Base-by-base conservation (phyloP, 768 basidiomycete genomes). In the Boletus subcaerulescens region DNA sequence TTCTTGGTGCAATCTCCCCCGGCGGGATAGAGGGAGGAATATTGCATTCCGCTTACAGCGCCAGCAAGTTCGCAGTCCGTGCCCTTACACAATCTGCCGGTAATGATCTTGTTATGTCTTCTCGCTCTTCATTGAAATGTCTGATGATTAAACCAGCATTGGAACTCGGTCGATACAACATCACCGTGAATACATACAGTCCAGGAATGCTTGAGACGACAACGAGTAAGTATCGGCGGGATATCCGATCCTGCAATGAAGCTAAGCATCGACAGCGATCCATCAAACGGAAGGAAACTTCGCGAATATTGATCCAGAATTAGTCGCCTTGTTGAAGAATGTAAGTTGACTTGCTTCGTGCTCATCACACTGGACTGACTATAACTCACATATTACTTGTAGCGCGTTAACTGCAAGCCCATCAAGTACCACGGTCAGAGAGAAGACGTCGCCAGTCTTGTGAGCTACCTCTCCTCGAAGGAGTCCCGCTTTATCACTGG, bases 1-100 rank as follows among this genome's bases (percentile, higher is more conserved):
- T 86, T 56, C 76, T 85, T 35, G 78, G 84, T 1, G 61, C 61
- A 4, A 61, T 59, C n/a, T 66, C 64, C 4, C 0, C 35, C 4
- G 12, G 8, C 0, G 63, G 59, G 2, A 59, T 48, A 26, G 5
- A 4, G 3, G 55, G 50, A 33, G 0, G 11, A 4, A 31, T 17
- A n/a, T 43, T 43, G 15, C 3, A 6, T n/a, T 5, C 18, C 12
- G 14, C 49, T 0, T 78, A 78, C 48, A 57, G 50, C 35, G 62
- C 73, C 8, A 69, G 71, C 24, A 78, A 78, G 52, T 76, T 73
- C 33, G 74, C 74, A 7, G 58, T 77, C 35, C 66, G 74, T 31
- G 71, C 72, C 1, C 48, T 77, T 3, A 78, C 74, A 7, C 76
- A 77, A 46, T 52, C 65, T 7, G 65, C 69, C 2, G 72, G 76